Evolutionary conservation across 805 yeast species (phyloP), one percentile per base, ranked within the genome.

Genomic region (Blastobotrys attinorum): DNA sequence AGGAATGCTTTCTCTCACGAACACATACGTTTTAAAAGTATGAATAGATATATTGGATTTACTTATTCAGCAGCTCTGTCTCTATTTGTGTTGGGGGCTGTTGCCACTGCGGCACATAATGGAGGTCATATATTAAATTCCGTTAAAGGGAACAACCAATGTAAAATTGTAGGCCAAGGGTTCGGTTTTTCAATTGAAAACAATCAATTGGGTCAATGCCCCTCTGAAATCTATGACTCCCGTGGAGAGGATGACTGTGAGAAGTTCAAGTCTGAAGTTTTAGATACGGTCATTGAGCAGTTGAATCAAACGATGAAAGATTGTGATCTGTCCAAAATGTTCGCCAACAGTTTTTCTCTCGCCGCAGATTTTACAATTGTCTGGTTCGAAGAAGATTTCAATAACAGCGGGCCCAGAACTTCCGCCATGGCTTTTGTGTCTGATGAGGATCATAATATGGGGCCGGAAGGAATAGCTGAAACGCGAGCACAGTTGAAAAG

Each of bases 401-500:
- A 51, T 45, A 34, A 42, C 40, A 50, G 46, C 20, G 53, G 45
- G 10, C 75, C 88, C 0, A 76, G 78, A 48, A 70, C 94, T 0
- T 87, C 88, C 61, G 75, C 88, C 1, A 90, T 86, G 23, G 88
- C 96, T 0, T 96, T 96, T 10, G 96, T 87, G 1, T 90, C 86
- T 23, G 88, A 96, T 0, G 96, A 96, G 8, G 96, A 87, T 57
- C 88, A 88, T 44, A 88, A 87, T 57, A 87, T 87, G 45, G 88
- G 86, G 60, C 96, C 96, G 2, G 95, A 87, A 62, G 88, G 96
- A 96, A 65, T 87, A 39, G 64, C 96, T 41, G 96, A 87, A 60
- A 79, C 95, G 1, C 85, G 95, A 0, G 68, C 90, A 53, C 96
- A 87, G 57, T 63, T 87, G 38, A 73, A 85, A 3, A 85, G 83